phyloP scores from a whole-genome alignment of 768 basidiomycete species.

The Naganishia friedmannii region DNA sequence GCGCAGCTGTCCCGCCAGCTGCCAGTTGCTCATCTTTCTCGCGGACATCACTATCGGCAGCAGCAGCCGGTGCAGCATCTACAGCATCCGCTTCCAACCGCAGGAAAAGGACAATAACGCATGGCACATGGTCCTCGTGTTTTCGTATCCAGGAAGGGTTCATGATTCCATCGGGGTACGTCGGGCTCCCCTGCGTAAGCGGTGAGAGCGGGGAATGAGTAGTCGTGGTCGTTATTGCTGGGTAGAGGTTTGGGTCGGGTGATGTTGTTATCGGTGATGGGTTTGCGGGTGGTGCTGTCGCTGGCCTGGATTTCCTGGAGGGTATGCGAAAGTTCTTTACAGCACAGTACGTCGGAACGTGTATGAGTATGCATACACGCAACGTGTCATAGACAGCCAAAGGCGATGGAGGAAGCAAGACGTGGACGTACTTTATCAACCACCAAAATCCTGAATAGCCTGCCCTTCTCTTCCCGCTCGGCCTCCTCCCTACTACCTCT shows the following conservation, averaged over 20 bases:
- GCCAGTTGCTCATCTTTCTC: constrained; percentile 20
- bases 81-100: constrained; percentile 57
- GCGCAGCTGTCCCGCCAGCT: background rate
- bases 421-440: constrained; percentile 67
- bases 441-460: constrained; percentile 71
- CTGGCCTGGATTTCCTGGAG: constrained; percentile 68
- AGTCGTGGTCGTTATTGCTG: constrained; percentile 21
- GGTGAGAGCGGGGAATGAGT: constrained; percentile 89
- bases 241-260: constrained; percentile 57
- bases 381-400: too few relatives aligned
- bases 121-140: constrained; percentile 84
- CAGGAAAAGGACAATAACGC: constrained; percentile 88
- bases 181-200: constrained; percentile 76
- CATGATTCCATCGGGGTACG: constrained; percentile 91
- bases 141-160: constrained; percentile 98
- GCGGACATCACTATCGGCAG: background rate
- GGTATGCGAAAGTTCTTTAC: constrained; percentile 72
- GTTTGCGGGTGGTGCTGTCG: constrained; percentile 29
- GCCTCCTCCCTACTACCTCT: constrained; percentile 4
- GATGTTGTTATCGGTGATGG: constrained; percentile 21
- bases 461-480: constrained; percentile 33
- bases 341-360: too few relatives aligned
- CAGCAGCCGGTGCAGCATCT: background rate
- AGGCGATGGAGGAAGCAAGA: background rate
- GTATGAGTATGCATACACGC: too few relatives aligned